Conservation (phyloP, 164 flowering plant genomes). For the Aristolochia contorta region DNA sequence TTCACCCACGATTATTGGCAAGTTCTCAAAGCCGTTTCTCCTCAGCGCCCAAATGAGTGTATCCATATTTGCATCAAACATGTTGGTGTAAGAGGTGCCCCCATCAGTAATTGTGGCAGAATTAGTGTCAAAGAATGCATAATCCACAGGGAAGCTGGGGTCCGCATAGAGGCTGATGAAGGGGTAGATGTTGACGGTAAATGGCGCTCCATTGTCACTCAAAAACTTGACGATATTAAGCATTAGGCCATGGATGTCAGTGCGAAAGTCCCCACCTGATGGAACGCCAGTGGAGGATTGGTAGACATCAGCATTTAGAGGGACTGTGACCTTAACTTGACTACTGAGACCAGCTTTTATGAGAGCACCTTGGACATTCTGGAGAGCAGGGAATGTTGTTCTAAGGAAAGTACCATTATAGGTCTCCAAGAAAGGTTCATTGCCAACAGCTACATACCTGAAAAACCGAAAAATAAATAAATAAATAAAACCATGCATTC, state of each 20-base stretch:
- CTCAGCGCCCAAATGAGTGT: conserved; percentile 74
- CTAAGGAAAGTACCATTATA: conserved; percentile 64
- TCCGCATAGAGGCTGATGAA: conserved; percentile 73
- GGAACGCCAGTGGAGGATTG: conserved; percentile 33
- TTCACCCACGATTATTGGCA: conserved; percentile 80
- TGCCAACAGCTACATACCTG: conserved; percentile 94
- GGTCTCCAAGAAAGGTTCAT: conserved; percentile 74
- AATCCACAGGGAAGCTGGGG: conserved; percentile 71
- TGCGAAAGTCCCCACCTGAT: conserved; percentile 80
- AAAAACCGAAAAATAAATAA: neutral
- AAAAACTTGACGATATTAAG: conserved; percentile 55
- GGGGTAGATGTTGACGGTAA: conserved; percentile 85
- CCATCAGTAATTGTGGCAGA: conserved; percentile 46
- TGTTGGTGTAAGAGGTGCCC: conserved; percentile 43
- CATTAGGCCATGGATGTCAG: conserved; percentile 68
- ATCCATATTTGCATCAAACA: conserved; percentile 88
- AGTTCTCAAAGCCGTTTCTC: conserved; percentile 58
- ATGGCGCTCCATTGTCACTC: conserved; percentile 57
- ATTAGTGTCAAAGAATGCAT: conserved; percentile 77
- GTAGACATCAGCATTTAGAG: conserved; percentile 81
- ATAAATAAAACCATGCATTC: neutral
- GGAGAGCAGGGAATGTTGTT: conserved; percentile 77
- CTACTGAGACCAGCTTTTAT: conserved; percentile 59
- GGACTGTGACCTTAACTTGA: conserved; percentile 61
- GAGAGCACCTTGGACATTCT: conserved; percentile 68